Conservation (phyloP, 768 basidiomycete genomes). For the Hygrocybe punicea region DNA sequence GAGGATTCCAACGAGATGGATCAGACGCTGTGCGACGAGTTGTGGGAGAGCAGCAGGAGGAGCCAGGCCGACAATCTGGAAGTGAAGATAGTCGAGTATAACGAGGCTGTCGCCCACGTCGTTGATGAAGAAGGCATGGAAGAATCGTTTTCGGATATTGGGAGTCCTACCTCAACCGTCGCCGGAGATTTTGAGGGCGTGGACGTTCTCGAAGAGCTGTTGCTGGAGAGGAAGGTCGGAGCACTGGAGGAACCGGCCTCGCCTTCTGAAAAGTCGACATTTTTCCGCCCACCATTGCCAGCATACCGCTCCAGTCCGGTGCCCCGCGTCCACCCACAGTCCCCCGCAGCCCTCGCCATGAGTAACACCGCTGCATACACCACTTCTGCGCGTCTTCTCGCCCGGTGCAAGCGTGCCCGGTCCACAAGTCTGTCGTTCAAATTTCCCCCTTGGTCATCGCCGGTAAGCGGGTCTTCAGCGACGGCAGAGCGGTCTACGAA, state of each 20-base stretch:
- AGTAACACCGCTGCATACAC: background rate
- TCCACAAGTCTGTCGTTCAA: background rate
- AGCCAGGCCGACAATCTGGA: slow-evolving; percentile 17
- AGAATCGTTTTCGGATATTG: background rate
- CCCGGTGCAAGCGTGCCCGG: background rate
- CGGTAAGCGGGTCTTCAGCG: background rate
- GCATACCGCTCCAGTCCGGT: background rate
- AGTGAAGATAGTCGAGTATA: slow-evolving; percentile 19
- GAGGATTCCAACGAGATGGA: slow-evolving; percentile 37
- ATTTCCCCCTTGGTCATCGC: background rate
- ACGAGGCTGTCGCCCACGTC: slow-evolving; percentile 13
- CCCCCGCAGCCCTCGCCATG: slow-evolving; percentile 1
- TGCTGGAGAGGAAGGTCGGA: background rate
- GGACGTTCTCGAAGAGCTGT: background rate
- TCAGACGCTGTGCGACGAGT: slow-evolving; percentile 33
- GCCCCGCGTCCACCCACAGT: background rate
- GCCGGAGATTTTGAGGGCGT: background rate
- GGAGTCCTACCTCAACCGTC: slow-evolving; percentile 1
- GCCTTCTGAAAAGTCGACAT: background rate
- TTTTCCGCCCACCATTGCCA: background rate
- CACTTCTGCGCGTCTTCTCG: slow-evolving; percentile 2
- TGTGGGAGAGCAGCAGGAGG: slow-evolving; percentile 22
- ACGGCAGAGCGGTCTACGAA: background rate
- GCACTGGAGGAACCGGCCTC: background rate
- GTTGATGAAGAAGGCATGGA: background rate